phyloP scores from a whole-genome alignment of 2,329 filamentous ascomycete genomes.

The Xylariaceae sp. region DNA sequence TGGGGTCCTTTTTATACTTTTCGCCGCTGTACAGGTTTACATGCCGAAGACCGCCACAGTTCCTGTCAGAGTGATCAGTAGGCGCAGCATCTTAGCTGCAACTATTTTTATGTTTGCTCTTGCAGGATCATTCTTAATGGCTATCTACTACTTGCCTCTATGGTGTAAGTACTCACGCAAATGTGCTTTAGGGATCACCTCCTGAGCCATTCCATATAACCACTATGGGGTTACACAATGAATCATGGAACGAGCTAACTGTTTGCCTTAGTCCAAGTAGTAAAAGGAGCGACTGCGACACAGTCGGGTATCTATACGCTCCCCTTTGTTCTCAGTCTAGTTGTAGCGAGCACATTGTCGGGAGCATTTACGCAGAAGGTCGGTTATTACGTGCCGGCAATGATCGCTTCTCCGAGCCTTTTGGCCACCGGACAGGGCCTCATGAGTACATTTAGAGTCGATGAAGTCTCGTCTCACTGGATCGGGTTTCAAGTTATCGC shows the following conservation, averaged over 20 bases:
- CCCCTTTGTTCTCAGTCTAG: constrained; percentile 61
- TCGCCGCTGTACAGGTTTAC: constrained; percentile 57
- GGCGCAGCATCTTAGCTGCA: constrained; percentile 59
- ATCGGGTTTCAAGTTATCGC: constrained; percentile 64
- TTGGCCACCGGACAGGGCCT: constrained; percentile 61
- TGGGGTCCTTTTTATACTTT: constrained; percentile 51
- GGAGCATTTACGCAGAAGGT: constrained; percentile 57
- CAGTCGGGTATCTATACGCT: constrained; percentile 64
- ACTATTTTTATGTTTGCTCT: constrained; percentile 40
- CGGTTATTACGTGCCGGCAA: constrained; percentile 65
- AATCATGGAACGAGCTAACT: constrained; percentile 23
- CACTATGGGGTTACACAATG: background rate
- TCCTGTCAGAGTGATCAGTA: constrained; percentile 59
- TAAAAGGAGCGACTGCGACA: constrained; percentile 57
- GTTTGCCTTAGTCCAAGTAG: constrained; percentile 54
- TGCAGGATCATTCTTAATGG: constrained; percentile 56
- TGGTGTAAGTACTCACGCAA: constrained; percentile 50
- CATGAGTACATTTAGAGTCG: constrained; percentile 59
- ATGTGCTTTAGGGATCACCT: background rate
- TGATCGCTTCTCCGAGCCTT: constrained; percentile 57
- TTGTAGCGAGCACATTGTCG: constrained; percentile 56
- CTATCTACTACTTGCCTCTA: constrained; percentile 60
- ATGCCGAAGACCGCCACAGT: constrained; percentile 63
- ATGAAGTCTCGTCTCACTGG: constrained; percentile 58
- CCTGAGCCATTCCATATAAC: background rate